Conservation (phyloP, 768 basidiomycete genomes). For the Mycena polygramma region DNA sequence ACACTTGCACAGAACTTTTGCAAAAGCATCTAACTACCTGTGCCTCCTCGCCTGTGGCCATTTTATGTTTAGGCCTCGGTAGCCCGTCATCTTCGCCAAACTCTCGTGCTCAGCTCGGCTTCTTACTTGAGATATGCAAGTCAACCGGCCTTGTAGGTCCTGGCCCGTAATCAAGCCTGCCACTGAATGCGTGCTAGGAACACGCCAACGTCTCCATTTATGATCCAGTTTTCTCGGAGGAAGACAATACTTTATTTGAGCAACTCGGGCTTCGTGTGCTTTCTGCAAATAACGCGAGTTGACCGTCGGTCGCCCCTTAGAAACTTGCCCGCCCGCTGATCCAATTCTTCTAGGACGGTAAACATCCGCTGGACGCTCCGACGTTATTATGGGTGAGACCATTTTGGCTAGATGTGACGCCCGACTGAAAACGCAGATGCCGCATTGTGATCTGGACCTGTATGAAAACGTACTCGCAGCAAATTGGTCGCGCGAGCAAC, state of each 20-base stretch:
- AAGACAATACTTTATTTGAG: slow-evolving; percentile 67
- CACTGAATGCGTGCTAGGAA: slow-evolving; percentile 55
- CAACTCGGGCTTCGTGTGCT: slow-evolving; percentile 55
- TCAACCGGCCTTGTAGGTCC: slow-evolving; percentile 71
- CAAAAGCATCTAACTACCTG: slow-evolving; percentile 47
- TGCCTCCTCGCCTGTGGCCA: slow-evolving; percentile 45
- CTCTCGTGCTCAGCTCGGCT: slow-evolving; percentile 77
- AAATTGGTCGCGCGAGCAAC: slow-evolving; percentile 58
- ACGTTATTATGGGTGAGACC: slow-evolving; percentile 66
- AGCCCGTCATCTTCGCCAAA: slow-evolving; percentile 74
- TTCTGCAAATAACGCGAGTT: slow-evolving; percentile 64
- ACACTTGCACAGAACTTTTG: slow-evolving; percentile 50
- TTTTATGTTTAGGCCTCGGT: slow-evolving; percentile 82
- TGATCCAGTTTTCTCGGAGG: slow-evolving; percentile 81
- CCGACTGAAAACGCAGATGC: slow-evolving; percentile 59
- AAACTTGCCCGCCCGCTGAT: slow-evolving; percentile 11
- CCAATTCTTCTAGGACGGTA: slow-evolving; percentile 45
- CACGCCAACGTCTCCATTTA: slow-evolving; percentile 64
- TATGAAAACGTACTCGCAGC: slow-evolving; percentile 73
- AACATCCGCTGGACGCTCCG: slow-evolving; percentile 53
- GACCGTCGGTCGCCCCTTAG: slow-evolving; percentile 9
- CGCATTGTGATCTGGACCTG: slow-evolving; percentile 80
- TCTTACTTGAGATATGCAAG: slow-evolving; percentile 69
- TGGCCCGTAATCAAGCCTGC: slow-evolving; percentile 12
- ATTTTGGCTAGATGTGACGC: neutral